Evolutionary conservation across 495 filamentous ascomycete genomes (phyloP), one percentile per base, ranked within the genome.

Genomic region (Penicillium roqueforti): DNA sequence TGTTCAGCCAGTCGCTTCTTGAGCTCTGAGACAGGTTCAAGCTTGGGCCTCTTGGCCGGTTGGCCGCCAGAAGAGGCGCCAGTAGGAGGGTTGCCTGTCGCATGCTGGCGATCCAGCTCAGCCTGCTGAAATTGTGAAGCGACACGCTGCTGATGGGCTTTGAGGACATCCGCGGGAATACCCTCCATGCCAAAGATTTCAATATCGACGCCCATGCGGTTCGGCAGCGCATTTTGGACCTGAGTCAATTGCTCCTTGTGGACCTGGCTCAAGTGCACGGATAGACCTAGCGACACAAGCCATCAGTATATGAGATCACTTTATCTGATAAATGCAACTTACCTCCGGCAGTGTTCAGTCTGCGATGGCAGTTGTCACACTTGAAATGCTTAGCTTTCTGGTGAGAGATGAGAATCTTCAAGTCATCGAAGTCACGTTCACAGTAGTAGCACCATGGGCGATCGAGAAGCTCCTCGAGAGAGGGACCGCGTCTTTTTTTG

Each of bases 101-200:
- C 80, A 32, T 84, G 84, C 45, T 87, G 84, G 38, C 89, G 82
- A 66, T 96, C 89, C 19, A 86, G 85, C 70, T 96, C 90, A 9
- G 85, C 87, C 57, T 87, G 83, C 67, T 92, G 89, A 70, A 86
- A 95, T 67, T 88, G 86, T 32, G 83, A 77, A 47, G 88, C 81
- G 57, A 97, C 88, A 51, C 87, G 85, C 73, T 93, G 87, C 54
- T 89, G 86, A 71, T 97, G 95, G 48, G 84, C 79, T 54, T 86
- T 76, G 20, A 88, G 74, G 53, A 95, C 80, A 36, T 96, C 90
- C 32, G 90, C 88, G 9, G 93, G 93, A 18, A 98, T 88, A 59
- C 93, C 93, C 62, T 97, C 92, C 87, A 96, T 96, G 61, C 92
- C 93, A 66, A 97, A 98, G 60, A 98, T 97, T 70, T 98, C 93